Evolutionary conservation across 2,329 filamentous ascomycete species (phyloP), one percentile per base, ranked within the genome.

Genomic region (Fusarium sp.): DNA sequence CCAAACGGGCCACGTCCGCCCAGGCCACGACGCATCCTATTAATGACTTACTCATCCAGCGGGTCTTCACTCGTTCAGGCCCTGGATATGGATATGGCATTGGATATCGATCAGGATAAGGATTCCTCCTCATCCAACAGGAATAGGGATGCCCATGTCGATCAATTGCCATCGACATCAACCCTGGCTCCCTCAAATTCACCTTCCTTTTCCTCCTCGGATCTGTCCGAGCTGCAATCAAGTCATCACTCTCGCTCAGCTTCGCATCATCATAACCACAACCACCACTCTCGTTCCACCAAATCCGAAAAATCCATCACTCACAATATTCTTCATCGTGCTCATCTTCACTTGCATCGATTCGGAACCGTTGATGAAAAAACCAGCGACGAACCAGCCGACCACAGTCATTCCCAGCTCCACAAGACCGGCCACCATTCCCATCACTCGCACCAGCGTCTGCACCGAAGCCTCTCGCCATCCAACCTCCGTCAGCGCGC

Each of bases 61-160:
- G 70, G 75, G 78, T 71, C 79, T 80, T 80, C 78, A 78, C 78
- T 80, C 78, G 71, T 77, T 79, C 79, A 80, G 78, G 73, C 77
- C 76, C 73, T 75, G 56, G 64, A 71, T 64, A 71, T 75, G 56
- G 64, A 72, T 64, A 71, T 73, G 48, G 58, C 71, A 66, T 65
- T 64, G 56, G 64, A 73, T 62, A 71, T 72, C 46, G 70, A 72
- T 74, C 46, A 43, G 61, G 46, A 65, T 48, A 43, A 48, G 63
- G 71, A 72, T 69, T 53, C 49, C 32, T 27, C 48, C 34, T 45
- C 45, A 60, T 45, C 41, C 53, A 60, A 45, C 45, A 65, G 53
- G 20, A 61, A 62, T 48, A 62, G 57, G 48, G 55, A 74, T 69
- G 71, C 70, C 46, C 58, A 73, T 72, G 74, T 53, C 65, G 74